phyloP scores from a whole-genome alignment of 1,284 basidiomycete species.

The Tremellales sp. region DNA sequence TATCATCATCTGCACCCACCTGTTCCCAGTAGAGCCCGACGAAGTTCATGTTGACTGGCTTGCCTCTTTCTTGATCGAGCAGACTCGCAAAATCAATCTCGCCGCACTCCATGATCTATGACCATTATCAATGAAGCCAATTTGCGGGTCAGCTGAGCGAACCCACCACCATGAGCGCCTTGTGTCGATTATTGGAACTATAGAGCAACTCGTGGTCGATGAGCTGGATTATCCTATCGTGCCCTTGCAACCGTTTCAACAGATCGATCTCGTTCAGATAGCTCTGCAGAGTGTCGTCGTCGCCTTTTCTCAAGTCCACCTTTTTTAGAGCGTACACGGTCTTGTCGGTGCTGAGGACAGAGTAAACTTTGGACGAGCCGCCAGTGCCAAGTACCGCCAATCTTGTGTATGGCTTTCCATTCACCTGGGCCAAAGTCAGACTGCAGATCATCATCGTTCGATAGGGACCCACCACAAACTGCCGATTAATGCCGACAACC shows the following conservation, averaged over 20 bases:
- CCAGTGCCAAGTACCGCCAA: conserved; percentile 86
- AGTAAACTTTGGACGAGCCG: conserved; percentile 88
- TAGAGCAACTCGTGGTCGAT: conserved; percentile 73
- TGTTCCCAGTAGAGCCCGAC: conserved; percentile 93
- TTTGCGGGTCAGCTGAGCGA: neutral
- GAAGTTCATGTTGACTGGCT: conserved; percentile 84
- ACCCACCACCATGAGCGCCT: conserved; percentile 64
- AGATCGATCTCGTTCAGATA: conserved; percentile 92
- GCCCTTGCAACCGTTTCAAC: conserved; percentile 78
- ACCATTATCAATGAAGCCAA: neutral
- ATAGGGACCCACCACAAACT: neutral
- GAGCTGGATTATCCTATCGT: conserved; percentile 80
- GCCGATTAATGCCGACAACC: conserved; percentile 27
- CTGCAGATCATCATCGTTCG: neutral
- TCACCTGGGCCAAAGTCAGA: too few relatives aligned
- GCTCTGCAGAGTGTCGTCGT: conserved; percentile 78
- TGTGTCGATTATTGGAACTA: conserved; percentile 59
- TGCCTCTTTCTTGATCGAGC: conserved; percentile 72
- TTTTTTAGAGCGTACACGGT: conserved; percentile 84
- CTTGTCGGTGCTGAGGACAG: conserved; percentile 70
- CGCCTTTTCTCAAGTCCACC: conserved; percentile 77
- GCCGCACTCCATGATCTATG: conserved; percentile 81
- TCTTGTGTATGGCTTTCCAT: conserved; percentile 73
- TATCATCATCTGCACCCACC: conserved; percentile 51
- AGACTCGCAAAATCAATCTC: conserved; percentile 82